A percentile compares a stretch with the other conserved stretches of the same genome.
Conservation (phyloP, 2,329 filamentous ascomycete genomes). For the Neonectria neomacrospora region DNA sequence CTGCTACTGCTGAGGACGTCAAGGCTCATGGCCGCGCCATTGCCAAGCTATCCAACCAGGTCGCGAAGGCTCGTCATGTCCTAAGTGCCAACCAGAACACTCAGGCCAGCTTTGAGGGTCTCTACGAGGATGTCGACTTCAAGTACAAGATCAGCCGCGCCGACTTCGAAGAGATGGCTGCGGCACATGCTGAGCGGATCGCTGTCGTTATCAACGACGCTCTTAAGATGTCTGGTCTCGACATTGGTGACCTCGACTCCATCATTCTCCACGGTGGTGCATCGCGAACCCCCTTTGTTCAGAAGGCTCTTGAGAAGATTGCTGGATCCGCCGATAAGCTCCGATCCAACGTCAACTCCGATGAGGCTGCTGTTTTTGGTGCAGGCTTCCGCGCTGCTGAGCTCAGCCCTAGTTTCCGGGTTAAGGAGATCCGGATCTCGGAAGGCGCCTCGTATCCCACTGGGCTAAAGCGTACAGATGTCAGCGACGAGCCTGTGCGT, state of each 20-base stretch:
- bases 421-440: constrained; percentile 92
- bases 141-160: constrained; percentile 85
- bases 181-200: constrained; percentile 75
- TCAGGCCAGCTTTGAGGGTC: constrained; percentile 81
- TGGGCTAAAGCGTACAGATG: constrained; percentile 77
- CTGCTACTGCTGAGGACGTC: constrained; percentile 71
- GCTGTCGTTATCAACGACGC: constrained; percentile 77
- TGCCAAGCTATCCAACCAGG: constrained; percentile 92
- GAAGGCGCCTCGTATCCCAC: constrained; percentile 81
- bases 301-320: constrained; percentile 83
- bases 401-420: constrained; percentile 93
- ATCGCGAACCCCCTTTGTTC: constrained; percentile 92
- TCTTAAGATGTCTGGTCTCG: constrained; percentile 77
- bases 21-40: constrained; percentile 83
- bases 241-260: constrained; percentile 82
- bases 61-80: constrained; percentile 86
- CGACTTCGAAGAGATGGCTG: constrained; percentile 83
- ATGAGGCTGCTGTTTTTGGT: constrained; percentile 95
- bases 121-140: constrained; percentile 94
- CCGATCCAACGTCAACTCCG: constrained; percentile 93
- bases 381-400: constrained; percentile 94
- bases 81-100: constrained; percentile 93
- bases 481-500: constrained; percentile 75
- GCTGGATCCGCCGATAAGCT: constrained; percentile 81
- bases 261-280: constrained; percentile 94